Base-by-base conservation (phyloP, 176 grass and related monocot genomes). In the Carex kokanica region DNA sequence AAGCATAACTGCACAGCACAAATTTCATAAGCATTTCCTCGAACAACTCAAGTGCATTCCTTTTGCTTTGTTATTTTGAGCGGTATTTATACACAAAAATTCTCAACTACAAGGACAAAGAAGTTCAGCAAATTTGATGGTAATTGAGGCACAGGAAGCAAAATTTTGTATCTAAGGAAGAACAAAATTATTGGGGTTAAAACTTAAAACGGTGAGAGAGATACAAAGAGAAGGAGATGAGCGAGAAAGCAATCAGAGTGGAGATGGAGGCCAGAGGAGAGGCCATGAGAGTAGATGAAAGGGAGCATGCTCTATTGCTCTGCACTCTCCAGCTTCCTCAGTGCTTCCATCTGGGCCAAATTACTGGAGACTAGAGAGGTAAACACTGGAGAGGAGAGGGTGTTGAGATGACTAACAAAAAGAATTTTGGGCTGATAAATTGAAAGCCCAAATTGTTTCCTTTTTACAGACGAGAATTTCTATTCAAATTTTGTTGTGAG, bases 221-320 rank as follows among this genome's bases (percentile, higher is more conserved):
- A 24, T 78, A 93, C 96, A 79, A 98, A 61, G 64, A 93, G 89
- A 85, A 95, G 80, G 83, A 98, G 91, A 55, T 90, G 84, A 45
- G 90, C 92, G 86, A 93, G 78, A 83, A 45, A 98, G 58, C 93
- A 88, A 75, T 95, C 84, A 74, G 74, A 70, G 41, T 10, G 64
- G 15, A 8, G 24, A 54, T 78, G 2, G 8, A 36, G 45, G 56
- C 47, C 47, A 58, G 32, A n/a, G 31, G 84, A 85, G 81, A 93
- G 87, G 27, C 80, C 87, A 36, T 84, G 69, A 3, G 87, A 79
- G 2, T 81, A 66, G 81, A 94, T 90, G 61, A 94, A 84, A 23
- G 89, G 84, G 56, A 98, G 87, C 84, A 95, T 83, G 57, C 41
- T 79, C 83, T 95, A 92, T 23, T 83, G 57, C 41, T 79, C 83